A percentile compares a stretch with the other conserved stretches of the same genome.
These are phyloP conservation scores for Aspergillus pseudonomiae DNA, from an alignment of 2,329 filamentous ascomycete genomes.

Conservation along the genomic window DNA sequence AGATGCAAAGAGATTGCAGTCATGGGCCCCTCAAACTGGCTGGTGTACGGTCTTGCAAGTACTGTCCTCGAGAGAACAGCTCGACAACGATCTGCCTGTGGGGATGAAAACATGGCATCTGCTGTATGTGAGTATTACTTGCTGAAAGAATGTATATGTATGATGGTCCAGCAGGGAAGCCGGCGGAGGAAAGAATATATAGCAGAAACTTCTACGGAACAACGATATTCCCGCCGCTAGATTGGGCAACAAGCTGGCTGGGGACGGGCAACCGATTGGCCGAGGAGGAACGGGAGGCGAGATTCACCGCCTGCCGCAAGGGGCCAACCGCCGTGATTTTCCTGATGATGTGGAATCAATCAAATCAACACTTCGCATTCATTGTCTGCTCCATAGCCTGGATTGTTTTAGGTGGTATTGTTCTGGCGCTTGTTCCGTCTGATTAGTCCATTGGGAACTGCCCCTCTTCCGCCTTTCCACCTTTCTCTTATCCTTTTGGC, in stretches of 20 bases:
- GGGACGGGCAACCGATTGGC: not conserved
- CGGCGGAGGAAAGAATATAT: slow-evolving; percentile 21
- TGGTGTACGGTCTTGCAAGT: slow-evolving; percentile 47
- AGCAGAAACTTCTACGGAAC: slow-evolving; percentile 19
- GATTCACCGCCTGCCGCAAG: not conserved
- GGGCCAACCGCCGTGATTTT: not conserved
- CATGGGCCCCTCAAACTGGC: slow-evolving; percentile 53
- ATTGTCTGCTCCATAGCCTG: not conserved
- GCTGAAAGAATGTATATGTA: slow-evolving; percentile 31
- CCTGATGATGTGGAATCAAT: not conserved
- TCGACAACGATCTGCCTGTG: slow-evolving; percentile 32
- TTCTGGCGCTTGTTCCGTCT: slow-evolving; percentile 5
- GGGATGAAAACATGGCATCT: slow-evolving; percentile 23
- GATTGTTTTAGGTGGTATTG: not conserved
- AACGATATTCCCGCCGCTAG: not conserved
- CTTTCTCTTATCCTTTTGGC: slow-evolving; percentile 12
- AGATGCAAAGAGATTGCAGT: slow-evolving; percentile 26
- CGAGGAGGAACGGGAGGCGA: not conserved
- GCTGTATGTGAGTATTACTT: slow-evolving; percentile 32
- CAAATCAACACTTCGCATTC: not conserved
- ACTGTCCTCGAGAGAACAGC: slow-evolving; percentile 22
- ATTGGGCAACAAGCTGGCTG: not conserved
- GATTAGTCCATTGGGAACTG: slow-evolving; percentile 4
- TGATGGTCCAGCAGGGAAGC: slow-evolving; percentile 13
- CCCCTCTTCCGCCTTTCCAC: not conserved